Evolutionary conservation across 805 yeast species (phyloP).

Genomic region (Candida silvatica): DNA sequence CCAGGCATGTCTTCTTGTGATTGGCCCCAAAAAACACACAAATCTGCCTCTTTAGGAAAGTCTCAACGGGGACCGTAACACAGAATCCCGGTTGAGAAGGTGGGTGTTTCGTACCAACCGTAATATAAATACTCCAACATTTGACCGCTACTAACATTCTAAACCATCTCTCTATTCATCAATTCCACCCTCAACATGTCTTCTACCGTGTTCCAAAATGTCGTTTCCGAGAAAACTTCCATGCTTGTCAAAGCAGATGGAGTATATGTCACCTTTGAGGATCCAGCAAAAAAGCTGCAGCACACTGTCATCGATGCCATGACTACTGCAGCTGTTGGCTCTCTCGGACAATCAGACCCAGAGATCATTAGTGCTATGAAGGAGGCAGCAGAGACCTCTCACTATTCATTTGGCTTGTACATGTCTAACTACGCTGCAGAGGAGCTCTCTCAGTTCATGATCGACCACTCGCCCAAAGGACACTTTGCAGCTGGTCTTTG

Average conservation of each 20-base stretch:
- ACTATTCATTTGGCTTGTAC: constrained; percentile 27
- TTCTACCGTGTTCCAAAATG: constrained; percentile 17
- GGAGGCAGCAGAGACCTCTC: constrained; percentile 27
- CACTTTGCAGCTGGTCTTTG: constrained; percentile 34
- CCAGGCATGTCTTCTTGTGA: too few relatives aligned
- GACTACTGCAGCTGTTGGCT: constrained; percentile 47
- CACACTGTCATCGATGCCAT: constrained; percentile 31
- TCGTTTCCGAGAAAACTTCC: constrained; percentile 14
- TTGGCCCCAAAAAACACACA: too few relatives aligned
- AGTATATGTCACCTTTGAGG: constrained; percentile 20
- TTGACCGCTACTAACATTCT: too few relatives aligned
- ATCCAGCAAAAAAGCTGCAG: constrained; percentile 30
- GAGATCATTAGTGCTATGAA: constrained; percentile 31
- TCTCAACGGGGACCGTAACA: too few relatives aligned
- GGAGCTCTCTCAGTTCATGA: constrained; percentile 34
- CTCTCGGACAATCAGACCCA: constrained; percentile 35
- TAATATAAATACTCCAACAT: too few relatives aligned
- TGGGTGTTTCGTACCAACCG: too few relatives aligned
- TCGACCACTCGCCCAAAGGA: constrained; percentile 30
- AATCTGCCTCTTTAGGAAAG: too few relatives aligned
- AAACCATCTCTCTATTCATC: too few relatives aligned
- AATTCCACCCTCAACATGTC: too few relatives aligned
- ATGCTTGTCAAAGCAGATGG: constrained; percentile 14
- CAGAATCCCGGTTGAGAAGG: too few relatives aligned
- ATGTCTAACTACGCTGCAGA: constrained; percentile 33